A percentile compares a stretch with the other conserved stretches of the same genome.
Evolutionary conservation across 495 filamentous ascomycete genomes (phyloP).

Genomic region (Neurospora sp.): DNA sequence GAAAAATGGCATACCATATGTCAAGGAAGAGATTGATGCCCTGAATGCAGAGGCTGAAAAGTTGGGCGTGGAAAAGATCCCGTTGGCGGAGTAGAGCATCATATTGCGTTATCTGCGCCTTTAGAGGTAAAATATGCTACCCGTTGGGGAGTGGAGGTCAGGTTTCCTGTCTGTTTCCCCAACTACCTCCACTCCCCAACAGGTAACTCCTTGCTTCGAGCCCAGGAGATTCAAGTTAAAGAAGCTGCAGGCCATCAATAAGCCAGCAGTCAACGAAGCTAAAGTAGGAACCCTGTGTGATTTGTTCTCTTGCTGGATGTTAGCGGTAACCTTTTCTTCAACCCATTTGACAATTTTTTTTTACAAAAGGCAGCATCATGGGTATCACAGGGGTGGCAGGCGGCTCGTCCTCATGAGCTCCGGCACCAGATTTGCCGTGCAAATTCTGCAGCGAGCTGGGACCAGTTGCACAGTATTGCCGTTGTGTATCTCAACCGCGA

Average conservation of each 20-base stretch:
- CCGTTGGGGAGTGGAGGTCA: no score
- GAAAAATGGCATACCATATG: conserved; percentile 54
- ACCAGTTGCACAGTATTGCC: not conserved
- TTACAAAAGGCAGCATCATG: not conserved
- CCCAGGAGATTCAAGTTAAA: not conserved
- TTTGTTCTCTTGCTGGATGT: not conserved
- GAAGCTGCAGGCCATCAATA: not conserved
- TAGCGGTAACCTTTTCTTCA: not conserved
- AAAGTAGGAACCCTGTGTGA: not conserved
- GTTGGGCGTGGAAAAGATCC: conserved; percentile 29
- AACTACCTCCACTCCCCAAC: no score
- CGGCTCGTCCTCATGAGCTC: not conserved
- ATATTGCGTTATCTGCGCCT: not conserved
- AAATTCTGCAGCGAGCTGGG: not conserved
- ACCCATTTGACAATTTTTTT: not conserved
- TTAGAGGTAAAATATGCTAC: not conserved
- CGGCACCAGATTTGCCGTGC: not conserved
- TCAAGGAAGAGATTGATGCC: conserved; percentile 51
- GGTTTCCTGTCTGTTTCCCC: no score
- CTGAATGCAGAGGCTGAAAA: conserved; percentile 57
- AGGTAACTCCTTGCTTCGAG: not conserved
- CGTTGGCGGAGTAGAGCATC: not conserved
- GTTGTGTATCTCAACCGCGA: not conserved
- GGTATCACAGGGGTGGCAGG: not conserved
- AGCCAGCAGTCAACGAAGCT: not conserved